phyloP scores from a whole-genome alignment of 306 rosid genomes.

The Fagus sylvatica region DNA sequence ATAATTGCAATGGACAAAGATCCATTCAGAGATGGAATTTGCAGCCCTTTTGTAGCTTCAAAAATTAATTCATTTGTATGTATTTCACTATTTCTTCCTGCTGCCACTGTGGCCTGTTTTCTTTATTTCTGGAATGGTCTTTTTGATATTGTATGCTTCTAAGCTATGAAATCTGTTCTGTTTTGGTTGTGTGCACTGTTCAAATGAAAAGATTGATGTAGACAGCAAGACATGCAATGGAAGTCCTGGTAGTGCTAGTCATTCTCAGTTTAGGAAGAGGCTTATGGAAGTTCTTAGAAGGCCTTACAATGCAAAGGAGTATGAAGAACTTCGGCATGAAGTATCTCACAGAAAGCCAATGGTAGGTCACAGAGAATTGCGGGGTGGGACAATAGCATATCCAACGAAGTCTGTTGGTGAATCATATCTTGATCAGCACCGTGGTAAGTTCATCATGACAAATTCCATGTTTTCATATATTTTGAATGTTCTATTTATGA shows the following conservation, averaged over 20 bases:
- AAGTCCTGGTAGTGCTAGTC: constrained; percentile 9
- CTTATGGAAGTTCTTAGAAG: constrained; percentile 54
- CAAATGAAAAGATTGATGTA: constrained; percentile 29
- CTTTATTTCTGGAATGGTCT: constrained; percentile 4
- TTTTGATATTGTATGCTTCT: background rate
- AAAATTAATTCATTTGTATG: constrained; percentile 42
- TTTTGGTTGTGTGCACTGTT: constrained; percentile 26
- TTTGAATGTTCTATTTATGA: background rate
- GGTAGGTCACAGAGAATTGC: constrained; percentile 33
- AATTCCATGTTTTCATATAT: background rate
- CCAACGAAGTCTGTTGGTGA: constrained; percentile 13
- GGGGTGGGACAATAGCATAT: constrained; percentile 35
- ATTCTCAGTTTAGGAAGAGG: constrained; percentile 47
- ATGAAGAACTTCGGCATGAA: constrained; percentile 1
- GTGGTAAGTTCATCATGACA: constrained; percentile 49
- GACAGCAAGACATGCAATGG: constrained; percentile 4
- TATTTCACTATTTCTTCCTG: constrained; percentile 26
- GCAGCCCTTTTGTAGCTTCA: constrained; percentile 32
- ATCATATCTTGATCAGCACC: constrained; percentile 51
- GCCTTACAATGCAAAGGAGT: constrained; percentile 56
- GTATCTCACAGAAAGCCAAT: constrained; percentile 19
- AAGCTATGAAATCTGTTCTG: background rate
- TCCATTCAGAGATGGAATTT: constrained; percentile 25
- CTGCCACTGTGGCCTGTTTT: constrained; percentile 4
- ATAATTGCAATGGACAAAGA: constrained; percentile 29